phyloP scores from a whole-genome alignment of 257 asterid species.

The Rauvolfia tetraphylla region DNA sequence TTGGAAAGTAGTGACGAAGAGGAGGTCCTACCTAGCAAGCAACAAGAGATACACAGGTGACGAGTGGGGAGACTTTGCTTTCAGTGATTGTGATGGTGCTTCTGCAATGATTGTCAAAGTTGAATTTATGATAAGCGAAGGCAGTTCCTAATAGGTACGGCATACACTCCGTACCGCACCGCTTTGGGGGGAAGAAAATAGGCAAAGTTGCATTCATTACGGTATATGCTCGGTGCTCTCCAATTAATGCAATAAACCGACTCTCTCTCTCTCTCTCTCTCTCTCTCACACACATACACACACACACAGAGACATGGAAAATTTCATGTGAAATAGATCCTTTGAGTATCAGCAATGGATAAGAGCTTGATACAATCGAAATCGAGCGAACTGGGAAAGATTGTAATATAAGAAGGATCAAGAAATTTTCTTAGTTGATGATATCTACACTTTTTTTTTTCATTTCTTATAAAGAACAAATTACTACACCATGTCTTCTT shows the following conservation, averaged over 20 bases:
- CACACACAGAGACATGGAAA: too few species aligned
- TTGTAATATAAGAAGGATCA: too few species aligned
- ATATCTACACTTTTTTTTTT: too few species aligned
- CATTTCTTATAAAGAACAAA: too few species aligned
- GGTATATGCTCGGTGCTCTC: background rate
- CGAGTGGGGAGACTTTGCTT: background rate
- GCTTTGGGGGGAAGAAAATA: too few species aligned
- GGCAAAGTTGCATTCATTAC: background rate
- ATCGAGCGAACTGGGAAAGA: too few species aligned
- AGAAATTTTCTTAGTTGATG: too few species aligned
- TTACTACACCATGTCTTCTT: too few species aligned
- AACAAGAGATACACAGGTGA: background rate
- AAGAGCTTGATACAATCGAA: too few species aligned
- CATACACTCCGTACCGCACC: background rate
- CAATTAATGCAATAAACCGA: background rate
- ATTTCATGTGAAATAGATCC: background rate
- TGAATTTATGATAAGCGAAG: conserved; percentile 5
- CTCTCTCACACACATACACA: too few species aligned
- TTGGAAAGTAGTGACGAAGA: too few species aligned
- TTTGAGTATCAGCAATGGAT: too few species aligned
- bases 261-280: background rate
- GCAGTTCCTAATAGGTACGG: conserved; percentile 4
- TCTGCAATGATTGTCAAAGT: background rate
- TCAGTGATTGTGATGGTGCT: background rate
- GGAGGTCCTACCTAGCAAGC: background rate